Percentiles rank a stretch among this genome's conserved stretches.
Conservation (phyloP, 2,329 filamentous ascomycete species). For the Talaromyces piceae region DNA sequence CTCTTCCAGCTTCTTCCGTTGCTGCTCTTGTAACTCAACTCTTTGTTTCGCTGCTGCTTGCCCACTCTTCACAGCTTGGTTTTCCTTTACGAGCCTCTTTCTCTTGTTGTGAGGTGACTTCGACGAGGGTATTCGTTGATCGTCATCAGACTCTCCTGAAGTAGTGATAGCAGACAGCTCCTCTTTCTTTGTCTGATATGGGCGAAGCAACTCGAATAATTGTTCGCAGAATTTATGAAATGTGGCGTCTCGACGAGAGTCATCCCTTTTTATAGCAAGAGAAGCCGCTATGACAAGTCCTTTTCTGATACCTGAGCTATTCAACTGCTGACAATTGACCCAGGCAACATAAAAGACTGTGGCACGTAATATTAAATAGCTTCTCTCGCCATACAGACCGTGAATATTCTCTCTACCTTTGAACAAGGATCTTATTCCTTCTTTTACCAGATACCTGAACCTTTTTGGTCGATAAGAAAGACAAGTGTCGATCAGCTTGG, state of each 20-base stretch:
- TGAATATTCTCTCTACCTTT: neutral
- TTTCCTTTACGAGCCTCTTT: constrained; percentile 43
- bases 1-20: constrained; percentile 31
- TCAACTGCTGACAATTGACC: constrained; percentile 4
- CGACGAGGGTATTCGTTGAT: constrained; percentile 19
- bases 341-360: constrained; percentile 8
- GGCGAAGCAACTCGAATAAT: constrained; percentile 3
- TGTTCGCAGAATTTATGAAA: constrained; percentile 1
- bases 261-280: neutral
- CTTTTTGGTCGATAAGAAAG: neutral
- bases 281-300: neutral
- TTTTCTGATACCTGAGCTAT: constrained; percentile 2
- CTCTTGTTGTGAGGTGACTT: constrained; percentile 40
- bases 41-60: constrained; percentile 51
- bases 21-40: constrained; percentile 47
- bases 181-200: neutral
- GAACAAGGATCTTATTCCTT: neutral
- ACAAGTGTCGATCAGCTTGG: neutral
- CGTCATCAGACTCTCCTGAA: constrained; percentile 6
- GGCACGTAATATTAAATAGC: neutral
- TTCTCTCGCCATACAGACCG: neutral
- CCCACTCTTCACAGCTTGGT: constrained; percentile 43
- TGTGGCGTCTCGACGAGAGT: neutral
- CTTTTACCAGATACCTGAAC: constrained; percentile 1
- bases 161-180: neutral